Conservation (phyloP, 1,139 yeast genomes). For the Pichia sp. region DNA sequence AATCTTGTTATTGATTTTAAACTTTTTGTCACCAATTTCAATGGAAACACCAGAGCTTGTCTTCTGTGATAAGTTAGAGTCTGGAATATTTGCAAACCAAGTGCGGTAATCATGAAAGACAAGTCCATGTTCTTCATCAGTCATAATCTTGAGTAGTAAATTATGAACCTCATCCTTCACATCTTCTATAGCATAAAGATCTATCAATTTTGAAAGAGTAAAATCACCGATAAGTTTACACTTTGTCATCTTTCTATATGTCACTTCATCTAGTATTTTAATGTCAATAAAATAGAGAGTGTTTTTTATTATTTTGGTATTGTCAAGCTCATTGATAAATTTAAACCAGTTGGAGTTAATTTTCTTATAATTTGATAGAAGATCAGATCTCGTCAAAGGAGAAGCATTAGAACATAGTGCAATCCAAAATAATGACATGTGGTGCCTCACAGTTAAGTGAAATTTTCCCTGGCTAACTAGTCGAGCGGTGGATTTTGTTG, state of each 20-base stretch:
- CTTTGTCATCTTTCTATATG: conserved; percentile 63
- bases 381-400: conserved; percentile 52
- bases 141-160: conserved; percentile 44
- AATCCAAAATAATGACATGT: conserved; percentile 58
- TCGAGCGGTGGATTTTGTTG: conserved; percentile 41
- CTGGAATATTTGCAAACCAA: conserved; percentile 32
- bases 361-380: conserved; percentile 49
- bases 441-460: conserved; percentile 41
- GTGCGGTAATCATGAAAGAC: conserved; percentile 53
- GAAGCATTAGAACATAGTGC: conserved; percentile 42
- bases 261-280: conserved; percentile 49
- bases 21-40: conserved; percentile 34
- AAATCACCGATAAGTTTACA: conserved; percentile 74
- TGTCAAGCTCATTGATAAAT: conserved; percentile 48
- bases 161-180: conserved; percentile 32
- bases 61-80: conserved; percentile 2
- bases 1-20: conserved; percentile 59
- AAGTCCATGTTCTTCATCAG: conserved; percentile 54
- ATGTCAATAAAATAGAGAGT: conserved; percentile 44
- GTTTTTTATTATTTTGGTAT: conserved; percentile 34
- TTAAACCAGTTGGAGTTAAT: conserved; percentile 62
- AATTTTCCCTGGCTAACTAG: conserved; percentile 30
- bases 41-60: conserved; percentile 29
- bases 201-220: conserved; percentile 52
- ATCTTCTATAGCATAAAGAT: conserved; percentile 37